Percentiles rank a stretch among this genome's conserved stretches.
Evolutionary conservation across 495 filamentous ascomycete genomes (phyloP).

Genomic region (Staphylotrichum tortipilum): DNA sequence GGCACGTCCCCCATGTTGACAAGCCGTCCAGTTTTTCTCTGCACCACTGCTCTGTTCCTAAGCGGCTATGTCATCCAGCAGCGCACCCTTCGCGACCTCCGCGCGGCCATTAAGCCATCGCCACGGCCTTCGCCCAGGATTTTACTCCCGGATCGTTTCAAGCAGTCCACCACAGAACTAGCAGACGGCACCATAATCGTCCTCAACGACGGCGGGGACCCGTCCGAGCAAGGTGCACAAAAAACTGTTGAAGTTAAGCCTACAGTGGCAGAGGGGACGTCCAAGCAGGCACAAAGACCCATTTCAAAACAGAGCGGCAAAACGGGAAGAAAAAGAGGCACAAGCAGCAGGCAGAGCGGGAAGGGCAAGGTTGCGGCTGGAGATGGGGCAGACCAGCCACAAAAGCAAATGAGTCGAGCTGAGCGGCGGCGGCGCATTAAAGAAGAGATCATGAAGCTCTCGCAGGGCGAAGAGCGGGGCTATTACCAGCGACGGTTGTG

Average conservation of each 20-base stretch:
- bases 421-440: slow-evolving; percentile 43
- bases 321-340: slow-evolving; percentile 1
- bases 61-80: slow-evolving; percentile 49
- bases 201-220: slow-evolving; percentile 14
- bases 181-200: slow-evolving; percentile 29
- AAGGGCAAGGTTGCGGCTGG: not conserved
- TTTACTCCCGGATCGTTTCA: slow-evolving; percentile 34
- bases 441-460: slow-evolving; percentile 39
- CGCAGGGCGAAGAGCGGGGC: slow-evolving; percentile 29
- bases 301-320: not conserved
- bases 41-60: slow-evolving; percentile 44
- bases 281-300: not conserved
- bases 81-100: slow-evolving; percentile 42
- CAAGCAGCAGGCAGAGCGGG: not conserved
- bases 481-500: slow-evolving; percentile 41
- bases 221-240: not conserved
- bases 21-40: slow-evolving; percentile 34
- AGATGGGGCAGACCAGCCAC: not conserved
- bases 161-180: slow-evolving; percentile 27
- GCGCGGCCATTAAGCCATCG: slow-evolving; percentile 36
- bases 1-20: no score
- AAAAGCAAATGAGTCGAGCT: slow-evolving; percentile 34
- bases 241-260: slow-evolving; percentile 26
- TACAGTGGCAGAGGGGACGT: slow-evolving; percentile 18
- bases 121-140: slow-evolving; percentile 35